Evolutionary conservation across 768 basidiomycete genomes (phyloP), one percentile per base, ranked within the genome.

Genomic region (Phanerodontia chrysosporium): DNA sequence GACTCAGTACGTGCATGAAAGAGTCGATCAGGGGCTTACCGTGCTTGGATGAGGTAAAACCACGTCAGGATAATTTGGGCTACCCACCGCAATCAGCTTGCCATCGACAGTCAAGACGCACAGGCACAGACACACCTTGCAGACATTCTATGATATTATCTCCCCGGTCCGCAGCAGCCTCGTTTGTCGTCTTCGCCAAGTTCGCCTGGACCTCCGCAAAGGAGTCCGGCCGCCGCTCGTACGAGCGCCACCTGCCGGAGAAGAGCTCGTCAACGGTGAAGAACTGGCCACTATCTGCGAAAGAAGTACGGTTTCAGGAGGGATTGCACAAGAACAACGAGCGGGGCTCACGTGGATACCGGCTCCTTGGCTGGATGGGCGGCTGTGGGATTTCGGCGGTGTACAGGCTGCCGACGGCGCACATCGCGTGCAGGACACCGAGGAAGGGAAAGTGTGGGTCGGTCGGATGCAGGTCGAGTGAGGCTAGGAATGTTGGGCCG

Each of bases 341-440:
- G 25, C 22, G 3, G 10, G 3, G 44, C 60, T 48, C 45, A 62
- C 57, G 49, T 12, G 57, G 55, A 22, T 51, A 48, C n/a, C 49
- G 60, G 22, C 58, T 48, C 6, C 58, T 52, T 9, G 58, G 22
- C 7, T 60, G 63, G 1, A 78, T 71, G 1, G 84, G 82, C 22
- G 83, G 79, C 3, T 80, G 83, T 12, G 80, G 75, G 2, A 87
- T 82, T 2, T 83, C 85, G 16, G 85, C 83, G 1, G 89, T 91
- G 63, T 91, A 92, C 22, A 87, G 73, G 58, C 89, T 86, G 16
- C 88, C 86, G 35, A 87, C 77, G 1, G 90, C 92, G 71, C 91
- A 92, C 51, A 95, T 89, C n/a, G 90, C 90, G 67, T 95, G 92
- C 0, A 95, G 79, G 42, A 93, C 72, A 9, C 86, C 79, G 6